phyloP scores from a whole-genome alignment of 192 early-diverging fungal species.

The Thoreauomyces humboldtii region DNA sequence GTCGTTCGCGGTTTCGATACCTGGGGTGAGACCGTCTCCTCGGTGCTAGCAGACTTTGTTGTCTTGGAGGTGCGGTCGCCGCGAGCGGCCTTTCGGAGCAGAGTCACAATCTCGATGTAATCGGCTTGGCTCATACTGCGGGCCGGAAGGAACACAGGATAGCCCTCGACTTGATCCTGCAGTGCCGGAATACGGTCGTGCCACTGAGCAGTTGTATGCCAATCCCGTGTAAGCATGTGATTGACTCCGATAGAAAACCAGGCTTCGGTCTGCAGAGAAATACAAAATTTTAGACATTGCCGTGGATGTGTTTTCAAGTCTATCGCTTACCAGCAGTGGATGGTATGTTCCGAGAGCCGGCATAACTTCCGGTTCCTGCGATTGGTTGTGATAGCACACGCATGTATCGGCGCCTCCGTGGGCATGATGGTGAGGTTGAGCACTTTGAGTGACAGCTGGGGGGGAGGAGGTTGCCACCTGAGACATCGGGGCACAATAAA shows the following conservation, averaged over 20 bases:
- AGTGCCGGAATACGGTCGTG: constrained; percentile 29
- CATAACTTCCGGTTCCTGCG: neutral
- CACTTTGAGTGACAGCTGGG: no score
- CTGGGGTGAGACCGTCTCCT: neutral
- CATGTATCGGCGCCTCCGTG: no score
- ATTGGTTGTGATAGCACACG: neutral
- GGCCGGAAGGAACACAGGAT: constrained; percentile 41
- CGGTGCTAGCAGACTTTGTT: neutral
- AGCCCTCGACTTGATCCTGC: constrained; percentile 32
- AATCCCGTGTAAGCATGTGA: constrained; percentile 38
- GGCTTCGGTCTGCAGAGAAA: constrained; percentile 19
- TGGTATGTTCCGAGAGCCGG: constrained; percentile 40
- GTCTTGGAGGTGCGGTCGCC: neutral
- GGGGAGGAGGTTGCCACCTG: no score
- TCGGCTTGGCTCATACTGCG: constrained; percentile 44
- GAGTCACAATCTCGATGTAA: constrained; percentile 35
- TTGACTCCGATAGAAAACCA: constrained; percentile 44
- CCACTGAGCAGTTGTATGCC: constrained; percentile 27
- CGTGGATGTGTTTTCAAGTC: neutral
- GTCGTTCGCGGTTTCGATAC: neutral
- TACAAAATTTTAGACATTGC: neutral
- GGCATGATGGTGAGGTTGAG: no score
- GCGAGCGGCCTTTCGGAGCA: constrained; percentile 15
- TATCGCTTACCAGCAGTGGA: constrained; percentile 27
- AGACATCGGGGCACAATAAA: neutral